Evolutionary conservation across 768 basidiomycete species (phyloP), one percentile per base, ranked within the genome.

Genomic region (Rhizopogon salebrosus): DNA sequence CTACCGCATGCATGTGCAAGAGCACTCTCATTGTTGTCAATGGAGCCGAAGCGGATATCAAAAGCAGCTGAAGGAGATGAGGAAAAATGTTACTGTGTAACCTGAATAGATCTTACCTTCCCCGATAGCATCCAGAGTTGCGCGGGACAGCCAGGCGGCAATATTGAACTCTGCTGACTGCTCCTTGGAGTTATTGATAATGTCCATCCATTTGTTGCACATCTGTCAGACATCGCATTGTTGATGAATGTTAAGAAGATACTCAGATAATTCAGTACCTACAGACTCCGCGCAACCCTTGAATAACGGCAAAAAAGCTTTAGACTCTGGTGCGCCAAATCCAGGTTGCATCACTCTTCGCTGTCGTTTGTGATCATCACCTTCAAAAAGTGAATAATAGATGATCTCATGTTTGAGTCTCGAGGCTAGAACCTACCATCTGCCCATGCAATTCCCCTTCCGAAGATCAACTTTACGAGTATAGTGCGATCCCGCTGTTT

Each of bases 331-430:
- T 9, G 63, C 71, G 49, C 80, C 79, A 53, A 83, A 83, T 3
- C 78, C 80, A 3, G 80, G 80, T 45, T 78, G 67, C 71, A 82
- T 75, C 18, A 80, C 70, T 54, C 72, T 80, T 52, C 79, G 66
- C 49, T 83, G 80, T 39, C 82, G 72, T 60, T 68, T 79, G 54
- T 83, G 82, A 31, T 67, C 73, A 16, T 72, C 66, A 1, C 74
- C 67, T 68, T 42, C 3, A 9, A 41, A 49, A 37, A 14, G 2
- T 38, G 3, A 27, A 24, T 4, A 18, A 13, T 14, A 46, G 14
- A 22, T 7, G 14, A 46, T 34, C 22, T 5, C 7, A 22, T 23
- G 39, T 36, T 46, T 24, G 14, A 14, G 38, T 43, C 22, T 22
- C 70, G 71, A 26, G 20, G 26, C 2, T 7, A 37, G 9, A 10